Evolutionary conservation across 1,284 basidiomycete species (phyloP), one percentile per base, ranked within the genome.

Genomic region (Trichosporon faecale): DNA sequence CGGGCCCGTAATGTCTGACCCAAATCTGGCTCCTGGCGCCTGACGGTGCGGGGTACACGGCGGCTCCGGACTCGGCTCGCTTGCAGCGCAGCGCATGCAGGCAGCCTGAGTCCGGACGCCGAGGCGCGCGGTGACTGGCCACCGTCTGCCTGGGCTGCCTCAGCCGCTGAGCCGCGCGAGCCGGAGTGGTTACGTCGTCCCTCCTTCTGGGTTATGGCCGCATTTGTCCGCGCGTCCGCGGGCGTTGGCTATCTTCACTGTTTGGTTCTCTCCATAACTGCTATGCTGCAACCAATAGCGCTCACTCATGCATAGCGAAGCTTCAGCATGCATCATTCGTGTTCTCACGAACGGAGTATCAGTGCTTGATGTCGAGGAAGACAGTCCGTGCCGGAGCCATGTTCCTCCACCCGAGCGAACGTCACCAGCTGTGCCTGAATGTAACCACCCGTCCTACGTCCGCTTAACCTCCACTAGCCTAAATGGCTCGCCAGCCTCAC

Each of bases 171-270:
- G n/a, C n/a, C 35, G 35, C 11, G 35, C 11, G 35, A 37, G 35
- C 35, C 35, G 35, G 35, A 14, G 35, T 14, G 35, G 35, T 37
- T 44, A 44, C 40, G 40, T 44, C 40, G 40, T n/a, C 49, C 21
- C n/a, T 52, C 49, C 8, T 52, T 3, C 18, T 25, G 5, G 16
- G 21, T 52, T 52, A 25, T 52, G 23, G 49, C 49, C 49, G 49
- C 23, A 52, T 23, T 52, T 52, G 49, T 52, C 49, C 49, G 49
- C 49, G 49, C 49, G 49, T 52, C 49, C 49, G 49, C 49, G 49
- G 49, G 49, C 49, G 49, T 52, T n/a, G n/a, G 49, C 7, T 18
- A n/a, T 46, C 44, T 21, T 18, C 21, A 46, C 18, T 18, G 2
- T n/a, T 46, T 16, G 18, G 35, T 14, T 44, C 3, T n/a, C 2